These are phyloP conservation scores for Salix arbutifolia DNA, from an alignment of 345 rosid genomes.

Conservation along the genomic window DNA sequence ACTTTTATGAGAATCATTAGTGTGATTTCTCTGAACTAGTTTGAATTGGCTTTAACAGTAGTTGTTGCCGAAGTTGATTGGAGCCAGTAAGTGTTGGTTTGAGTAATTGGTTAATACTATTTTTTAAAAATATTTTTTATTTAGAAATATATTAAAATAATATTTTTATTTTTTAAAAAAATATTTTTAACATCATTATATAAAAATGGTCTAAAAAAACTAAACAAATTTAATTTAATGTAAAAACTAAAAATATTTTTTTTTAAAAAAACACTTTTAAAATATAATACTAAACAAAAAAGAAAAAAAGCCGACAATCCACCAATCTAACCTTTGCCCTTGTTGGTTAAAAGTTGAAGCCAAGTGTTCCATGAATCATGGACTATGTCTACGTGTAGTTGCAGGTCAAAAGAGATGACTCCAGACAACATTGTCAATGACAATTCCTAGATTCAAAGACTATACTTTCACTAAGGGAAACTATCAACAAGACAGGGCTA, in stretches of 20 bases:
- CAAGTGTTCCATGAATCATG: neutral
- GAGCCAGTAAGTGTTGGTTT: too few relatives aligned
- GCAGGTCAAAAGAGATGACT: neutral
- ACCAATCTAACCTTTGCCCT: neutral
- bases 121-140: too few relatives aligned
- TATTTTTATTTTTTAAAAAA: too few relatives aligned
- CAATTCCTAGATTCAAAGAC: neutral
- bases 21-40: neutral
- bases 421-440: neutral
- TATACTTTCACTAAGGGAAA: neutral
- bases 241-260: too few relatives aligned
- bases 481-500: neutral
- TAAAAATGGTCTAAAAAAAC: too few relatives aligned
- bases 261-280: too few relatives aligned
- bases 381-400: neutral
- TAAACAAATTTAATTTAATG: too few relatives aligned
- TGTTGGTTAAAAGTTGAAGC: neutral
- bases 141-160: too few relatives aligned
- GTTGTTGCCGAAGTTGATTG: neutral
- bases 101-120: too few relatives aligned
- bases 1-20: neutral
- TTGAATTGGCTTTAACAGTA: neutral
- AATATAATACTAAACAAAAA: neutral
- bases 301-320: neutral
- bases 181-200: too few relatives aligned